These are phyloP conservation scores for Hsuehochloa calcarea DNA, from an alignment of 176 grass and related monocot genomes.

Conservation along the genomic window DNA sequence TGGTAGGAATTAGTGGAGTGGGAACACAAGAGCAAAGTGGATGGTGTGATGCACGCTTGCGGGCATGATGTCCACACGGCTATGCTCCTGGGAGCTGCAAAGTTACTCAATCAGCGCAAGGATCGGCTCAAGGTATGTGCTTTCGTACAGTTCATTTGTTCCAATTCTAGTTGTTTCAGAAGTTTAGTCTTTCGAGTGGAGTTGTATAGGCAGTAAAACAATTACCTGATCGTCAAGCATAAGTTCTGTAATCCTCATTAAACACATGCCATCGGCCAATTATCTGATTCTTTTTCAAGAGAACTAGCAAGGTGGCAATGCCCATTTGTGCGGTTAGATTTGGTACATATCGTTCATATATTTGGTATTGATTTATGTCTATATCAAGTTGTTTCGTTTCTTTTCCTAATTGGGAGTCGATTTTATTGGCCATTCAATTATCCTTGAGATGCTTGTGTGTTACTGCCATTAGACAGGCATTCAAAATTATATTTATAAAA, in stretches of 20 bases:
- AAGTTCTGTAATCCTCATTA: not conserved
- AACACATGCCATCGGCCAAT: not conserved
- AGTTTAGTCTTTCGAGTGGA: not conserved
- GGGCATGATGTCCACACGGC: slow-evolving; percentile 84
- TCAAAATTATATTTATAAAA: too few relatives aligned
- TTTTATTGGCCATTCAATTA: too few relatives aligned
- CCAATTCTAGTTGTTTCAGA: not conserved
- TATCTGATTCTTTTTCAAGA: not conserved
- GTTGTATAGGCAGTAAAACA: too few relatives aligned
- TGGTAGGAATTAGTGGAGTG: slow-evolving; percentile 83
- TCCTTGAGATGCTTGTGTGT: too few relatives aligned
- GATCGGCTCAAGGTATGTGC: slow-evolving; percentile 53
- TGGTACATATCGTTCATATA: too few relatives aligned
- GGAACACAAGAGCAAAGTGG: slow-evolving; percentile 86
- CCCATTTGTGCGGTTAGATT: too few relatives aligned
- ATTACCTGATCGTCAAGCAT: not conserved
- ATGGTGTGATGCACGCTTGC: slow-evolving; percentile 90
- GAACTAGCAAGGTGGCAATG: not conserved
- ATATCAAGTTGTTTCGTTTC: too few relatives aligned
- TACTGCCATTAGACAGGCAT: too few relatives aligned
- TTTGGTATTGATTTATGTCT: too few relatives aligned
- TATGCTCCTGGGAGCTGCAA: slow-evolving; percentile 88
- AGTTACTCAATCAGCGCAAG: slow-evolving; percentile 82
- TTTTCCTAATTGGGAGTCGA: too few relatives aligned
- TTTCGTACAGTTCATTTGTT: not conserved